Evolutionary conservation across 2,329 filamentous ascomycete species (phyloP).

Genomic region (Fusarium anguioides): DNA sequence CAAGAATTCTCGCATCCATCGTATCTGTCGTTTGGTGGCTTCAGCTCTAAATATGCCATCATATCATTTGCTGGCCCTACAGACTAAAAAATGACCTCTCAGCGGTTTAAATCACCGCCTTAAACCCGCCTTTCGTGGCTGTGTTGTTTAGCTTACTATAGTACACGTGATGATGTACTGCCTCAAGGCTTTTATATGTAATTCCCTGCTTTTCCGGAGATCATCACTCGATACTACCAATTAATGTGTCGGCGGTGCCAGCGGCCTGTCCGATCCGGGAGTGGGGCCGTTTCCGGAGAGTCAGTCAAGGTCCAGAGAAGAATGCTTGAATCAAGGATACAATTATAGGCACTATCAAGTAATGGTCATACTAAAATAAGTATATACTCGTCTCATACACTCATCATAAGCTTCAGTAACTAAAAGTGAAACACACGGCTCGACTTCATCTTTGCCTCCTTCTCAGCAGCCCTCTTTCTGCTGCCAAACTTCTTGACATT

Average conservation of each 20-base stretch:
- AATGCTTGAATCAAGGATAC: not conserved
- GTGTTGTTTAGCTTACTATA: conserved; percentile 9
- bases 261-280: not conserved
- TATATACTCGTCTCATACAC: not conserved
- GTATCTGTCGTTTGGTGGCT: conserved; percentile 22
- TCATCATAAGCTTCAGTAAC: not conserved
- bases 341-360: not conserved
- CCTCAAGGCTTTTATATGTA: not conserved
- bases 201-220: not conserved
- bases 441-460: conserved; percentile 25
- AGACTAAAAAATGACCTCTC: not conserved
- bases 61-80: conserved; percentile 5
- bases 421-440: conserved; percentile 21
- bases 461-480: conserved; percentile 32
- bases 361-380: not conserved
- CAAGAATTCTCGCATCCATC: conserved; percentile 36
- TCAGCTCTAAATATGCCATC: not conserved
- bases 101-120: not conserved
- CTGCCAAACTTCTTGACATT: conserved; percentile 61
- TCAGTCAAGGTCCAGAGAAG: not conserved
- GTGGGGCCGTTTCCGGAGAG: conserved; percentile 2
- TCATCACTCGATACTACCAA: not conserved
- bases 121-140: conserved; percentile 13
- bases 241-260: not conserved
- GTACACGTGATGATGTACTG: conserved; percentile 9